phyloP scores from a whole-genome alignment of 345 rosid species.

The Acer saccharum region DNA sequence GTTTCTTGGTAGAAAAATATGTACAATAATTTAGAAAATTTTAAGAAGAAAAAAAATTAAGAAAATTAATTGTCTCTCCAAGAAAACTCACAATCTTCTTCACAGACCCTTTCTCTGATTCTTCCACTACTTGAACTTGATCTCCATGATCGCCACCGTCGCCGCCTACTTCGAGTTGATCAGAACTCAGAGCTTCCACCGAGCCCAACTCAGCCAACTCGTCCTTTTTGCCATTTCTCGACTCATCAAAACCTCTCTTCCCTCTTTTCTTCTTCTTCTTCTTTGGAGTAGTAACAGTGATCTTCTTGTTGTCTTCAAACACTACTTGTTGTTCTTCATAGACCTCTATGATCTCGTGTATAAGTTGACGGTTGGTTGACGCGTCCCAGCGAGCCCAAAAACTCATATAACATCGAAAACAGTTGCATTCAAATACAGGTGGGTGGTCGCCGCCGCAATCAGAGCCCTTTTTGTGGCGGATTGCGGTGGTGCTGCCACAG shows the following conservation, averaged over 20 bases:
- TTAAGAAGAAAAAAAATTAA: no score
- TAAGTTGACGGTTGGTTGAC: conserved; percentile 41
- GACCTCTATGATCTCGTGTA: conserved; percentile 48
- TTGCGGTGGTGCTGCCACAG: conserved; percentile 11
- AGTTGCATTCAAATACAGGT: conserved; percentile 37
- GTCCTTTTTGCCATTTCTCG: not conserved
- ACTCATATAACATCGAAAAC: conserved; percentile 46
- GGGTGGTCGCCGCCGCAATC: conserved; percentile 19
- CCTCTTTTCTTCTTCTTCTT: conserved; percentile 1
- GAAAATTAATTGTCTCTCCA: conserved; percentile 19
- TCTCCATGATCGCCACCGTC: not conserved
- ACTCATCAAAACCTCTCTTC: conserved; percentile 17
- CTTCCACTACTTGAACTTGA: conserved; percentile 18
- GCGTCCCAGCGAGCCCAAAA: conserved; percentile 50
- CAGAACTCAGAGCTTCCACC: not conserved
- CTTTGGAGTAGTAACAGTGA: conserved; percentile 17
- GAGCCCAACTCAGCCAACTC: conserved; percentile 10
- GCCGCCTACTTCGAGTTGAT: not conserved
- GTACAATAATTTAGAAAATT: no score
- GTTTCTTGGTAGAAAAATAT: no score
- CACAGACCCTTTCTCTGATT: conserved; percentile 32
- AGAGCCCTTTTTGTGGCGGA: not conserved
- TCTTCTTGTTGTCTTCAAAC: conserved; percentile 23
- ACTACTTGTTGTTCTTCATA: conserved; percentile 31
- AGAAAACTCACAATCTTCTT: conserved; percentile 38